These are phyloP conservation scores for Dimocarpus longan DNA, from an alignment of 345 rosid species.

Conservation along the genomic window DNA sequence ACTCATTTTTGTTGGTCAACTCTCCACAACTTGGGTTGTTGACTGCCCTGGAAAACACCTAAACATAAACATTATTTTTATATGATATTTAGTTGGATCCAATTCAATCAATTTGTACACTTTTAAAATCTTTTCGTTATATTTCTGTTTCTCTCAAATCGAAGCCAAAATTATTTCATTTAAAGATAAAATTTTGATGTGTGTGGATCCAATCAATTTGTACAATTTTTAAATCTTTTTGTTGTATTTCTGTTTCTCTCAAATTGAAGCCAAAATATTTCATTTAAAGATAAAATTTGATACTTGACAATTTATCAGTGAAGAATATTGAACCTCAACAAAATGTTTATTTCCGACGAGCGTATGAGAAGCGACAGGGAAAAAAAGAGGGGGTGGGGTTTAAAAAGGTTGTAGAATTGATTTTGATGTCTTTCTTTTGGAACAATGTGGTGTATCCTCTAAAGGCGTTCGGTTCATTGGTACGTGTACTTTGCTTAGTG, in stretches of 20 bases:
- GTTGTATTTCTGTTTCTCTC: neutral
- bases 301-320: too few relatives aligned
- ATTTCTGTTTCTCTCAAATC: neutral
- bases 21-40: neutral
- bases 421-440: too few relatives aligned
- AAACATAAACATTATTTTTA: neutral
- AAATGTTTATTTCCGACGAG: too few relatives aligned
- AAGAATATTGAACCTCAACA: too few relatives aligned
- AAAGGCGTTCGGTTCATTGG: too few relatives aligned
- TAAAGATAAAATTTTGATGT: too few relatives aligned
- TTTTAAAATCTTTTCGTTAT: neutral
- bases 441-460: too few relatives aligned
- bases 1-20: slow-evolving; percentile 1
- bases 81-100: neutral
- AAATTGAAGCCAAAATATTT: neutral
- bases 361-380: too few relatives aligned
- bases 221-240: neutral
- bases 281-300: too few relatives aligned
- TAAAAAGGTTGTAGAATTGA: too few relatives aligned
- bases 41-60: slow-evolving; percentile 17
- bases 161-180: neutral
- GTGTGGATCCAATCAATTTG: neutral
- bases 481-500: too few relatives aligned
- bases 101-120: neutral
- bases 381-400: too few relatives aligned